phyloP scores from a whole-genome alignment of 2,329 filamentous ascomycete species.

The Alternaria sp. region DNA sequence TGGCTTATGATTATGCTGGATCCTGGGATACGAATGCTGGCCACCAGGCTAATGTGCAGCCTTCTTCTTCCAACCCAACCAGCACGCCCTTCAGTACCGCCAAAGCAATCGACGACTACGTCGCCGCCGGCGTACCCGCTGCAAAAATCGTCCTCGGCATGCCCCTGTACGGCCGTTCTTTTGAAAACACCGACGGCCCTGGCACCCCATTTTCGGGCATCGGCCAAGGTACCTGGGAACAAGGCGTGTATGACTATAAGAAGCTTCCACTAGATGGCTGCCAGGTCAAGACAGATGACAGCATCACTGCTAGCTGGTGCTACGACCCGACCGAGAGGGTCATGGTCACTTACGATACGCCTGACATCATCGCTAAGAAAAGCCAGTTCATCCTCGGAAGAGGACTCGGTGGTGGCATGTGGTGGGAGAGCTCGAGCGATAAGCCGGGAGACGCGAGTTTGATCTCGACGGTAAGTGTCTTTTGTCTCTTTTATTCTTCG shows the following conservation, averaged over 20 bases:
- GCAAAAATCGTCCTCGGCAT: slow-evolving; percentile 49
- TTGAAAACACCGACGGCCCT: slow-evolving; percentile 46
- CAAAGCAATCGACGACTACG: slow-evolving; percentile 44
- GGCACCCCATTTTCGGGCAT: slow-evolving; percentile 42
- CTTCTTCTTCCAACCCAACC: slow-evolving; percentile 34
- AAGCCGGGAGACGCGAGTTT: slow-evolving; percentile 43
- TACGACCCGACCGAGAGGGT: slow-evolving; percentile 36
- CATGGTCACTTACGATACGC: slow-evolving; percentile 49
- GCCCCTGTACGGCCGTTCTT: slow-evolving; percentile 49
- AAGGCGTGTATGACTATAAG: slow-evolving; percentile 50
- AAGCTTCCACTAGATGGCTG: slow-evolving; percentile 41
- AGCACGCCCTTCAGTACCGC: slow-evolving; percentile 48
- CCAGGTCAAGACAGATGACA: slow-evolving; percentile 29
- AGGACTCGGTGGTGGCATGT: slow-evolving; percentile 51
- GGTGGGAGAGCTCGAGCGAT: slow-evolving; percentile 49
- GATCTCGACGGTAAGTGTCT: slow-evolving; percentile 37
- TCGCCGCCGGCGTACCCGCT: slow-evolving; percentile 40
- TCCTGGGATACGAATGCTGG: slow-evolving; percentile 46
- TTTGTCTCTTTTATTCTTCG: not conserved
- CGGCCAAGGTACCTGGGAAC: slow-evolving; percentile 47
- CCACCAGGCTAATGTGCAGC: slow-evolving; percentile 44
- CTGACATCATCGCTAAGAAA: slow-evolving; percentile 42
- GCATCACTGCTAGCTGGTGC: slow-evolving; percentile 40
- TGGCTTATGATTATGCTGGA: slow-evolving; percentile 80
- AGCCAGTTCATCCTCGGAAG: slow-evolving; percentile 30